Conservation (phyloP, 2,329 filamentous ascomycete species). For the Knufia petricola region DNA sequence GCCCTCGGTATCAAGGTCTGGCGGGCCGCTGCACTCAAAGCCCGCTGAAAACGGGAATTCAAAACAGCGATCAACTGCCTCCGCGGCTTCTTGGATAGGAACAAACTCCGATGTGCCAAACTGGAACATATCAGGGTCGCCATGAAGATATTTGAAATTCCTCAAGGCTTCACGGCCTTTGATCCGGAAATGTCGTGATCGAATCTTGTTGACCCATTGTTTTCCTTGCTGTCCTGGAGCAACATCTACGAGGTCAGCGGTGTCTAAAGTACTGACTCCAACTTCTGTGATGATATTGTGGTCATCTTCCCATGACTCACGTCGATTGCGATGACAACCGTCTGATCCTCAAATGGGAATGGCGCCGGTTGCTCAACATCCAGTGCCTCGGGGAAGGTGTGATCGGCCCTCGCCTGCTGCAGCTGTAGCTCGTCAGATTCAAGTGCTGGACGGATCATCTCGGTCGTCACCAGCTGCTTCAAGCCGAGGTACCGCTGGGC, state of each 20-base stretch:
- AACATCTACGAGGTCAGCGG: constrained; percentile 44
- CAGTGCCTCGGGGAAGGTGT: constrained; percentile 25
- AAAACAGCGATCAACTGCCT: constrained; percentile 46
- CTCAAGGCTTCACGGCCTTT: constrained; percentile 55
- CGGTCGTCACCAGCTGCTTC: constrained; percentile 25
- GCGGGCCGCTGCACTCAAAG: constrained; percentile 17
- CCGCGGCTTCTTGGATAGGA: constrained; percentile 34
- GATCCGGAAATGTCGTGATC: constrained; percentile 66
- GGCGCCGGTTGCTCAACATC: constrained; percentile 39
- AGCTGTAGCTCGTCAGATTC: neutral
- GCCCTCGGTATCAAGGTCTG: constrained; percentile 8
- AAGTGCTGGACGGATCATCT: neutral
- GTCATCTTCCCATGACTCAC: constrained; percentile 68
- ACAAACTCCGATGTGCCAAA: constrained; percentile 52
- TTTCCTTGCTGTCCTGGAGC: constrained; percentile 52
- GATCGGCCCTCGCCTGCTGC: neutral
- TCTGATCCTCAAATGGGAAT: constrained; percentile 42
- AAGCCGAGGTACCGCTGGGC: constrained; percentile 64
- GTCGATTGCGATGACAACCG: constrained; percentile 70
- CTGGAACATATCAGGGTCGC: constrained; percentile 71
- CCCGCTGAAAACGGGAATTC: constrained; percentile 43
- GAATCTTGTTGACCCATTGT: constrained; percentile 60
- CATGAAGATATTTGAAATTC: constrained; percentile 60
- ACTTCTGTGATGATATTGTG: constrained; percentile 69
- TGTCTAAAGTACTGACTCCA: constrained; percentile 74